Conservation (phyloP, 257 asterid species). For the Cynanchum wilfordii region DNA sequence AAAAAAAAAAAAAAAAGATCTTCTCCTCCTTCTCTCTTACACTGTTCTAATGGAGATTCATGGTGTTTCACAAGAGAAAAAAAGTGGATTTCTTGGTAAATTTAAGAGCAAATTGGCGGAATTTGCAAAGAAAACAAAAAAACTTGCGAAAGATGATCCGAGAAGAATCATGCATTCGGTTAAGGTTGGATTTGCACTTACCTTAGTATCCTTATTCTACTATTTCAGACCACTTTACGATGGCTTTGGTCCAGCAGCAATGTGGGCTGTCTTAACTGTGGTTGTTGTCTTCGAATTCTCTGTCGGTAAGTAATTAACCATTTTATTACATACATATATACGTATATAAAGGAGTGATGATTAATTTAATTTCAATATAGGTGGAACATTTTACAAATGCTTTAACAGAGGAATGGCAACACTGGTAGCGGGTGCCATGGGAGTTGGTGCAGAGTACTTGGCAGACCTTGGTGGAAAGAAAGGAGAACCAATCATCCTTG, state of each 20-base stretch:
- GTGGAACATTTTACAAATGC: slow-evolving; percentile 66
- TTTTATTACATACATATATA: too few species aligned
- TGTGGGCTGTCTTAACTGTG: slow-evolving; percentile 44
- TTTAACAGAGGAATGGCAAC: slow-evolving; percentile 73
- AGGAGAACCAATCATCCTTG: slow-evolving; percentile 68
- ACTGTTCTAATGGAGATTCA: slow-evolving; percentile 12
- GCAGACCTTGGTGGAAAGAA: slow-evolving; percentile 51
- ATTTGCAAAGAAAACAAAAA: slow-evolving; percentile 15
- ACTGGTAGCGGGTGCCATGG: slow-evolving; percentile 64
- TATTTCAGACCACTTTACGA: slow-evolving; percentile 28
- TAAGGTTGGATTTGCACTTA: slow-evolving; percentile 41
- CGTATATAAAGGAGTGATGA: too few species aligned
- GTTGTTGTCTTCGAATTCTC: slow-evolving; percentile 40
- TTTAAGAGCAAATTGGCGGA: slow-evolving; percentile 1
- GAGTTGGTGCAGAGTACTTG: slow-evolving; percentile 68
- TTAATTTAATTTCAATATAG: slow-evolving; percentile 21
- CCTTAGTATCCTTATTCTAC: slow-evolving; percentile 31
- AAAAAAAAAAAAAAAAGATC: too few species aligned
- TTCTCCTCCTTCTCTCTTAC: too few species aligned
- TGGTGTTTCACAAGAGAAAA: background rate
- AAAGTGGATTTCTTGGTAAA: background rate
- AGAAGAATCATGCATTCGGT: slow-evolving; percentile 30
- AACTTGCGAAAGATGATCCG: slow-evolving; percentile 32
- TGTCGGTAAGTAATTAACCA: slow-evolving; percentile 19
- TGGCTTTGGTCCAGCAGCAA: slow-evolving; percentile 34